Conservation (phyloP, 768 basidiomycete genomes). For the Suillus plorans region DNA sequence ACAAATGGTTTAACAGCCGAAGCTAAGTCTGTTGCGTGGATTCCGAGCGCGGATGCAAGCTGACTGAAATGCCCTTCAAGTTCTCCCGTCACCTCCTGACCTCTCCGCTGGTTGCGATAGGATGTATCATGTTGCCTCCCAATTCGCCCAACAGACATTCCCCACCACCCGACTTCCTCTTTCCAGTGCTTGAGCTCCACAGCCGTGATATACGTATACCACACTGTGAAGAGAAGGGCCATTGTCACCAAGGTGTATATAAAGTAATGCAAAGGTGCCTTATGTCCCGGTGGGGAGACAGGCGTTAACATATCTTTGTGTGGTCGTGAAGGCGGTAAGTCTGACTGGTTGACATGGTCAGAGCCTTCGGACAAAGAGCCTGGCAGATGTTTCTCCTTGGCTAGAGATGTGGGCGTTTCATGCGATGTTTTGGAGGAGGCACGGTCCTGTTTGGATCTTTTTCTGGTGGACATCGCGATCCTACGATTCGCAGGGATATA, state of each 20-base stretch:
- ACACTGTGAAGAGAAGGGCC: slow-evolving; percentile 42
- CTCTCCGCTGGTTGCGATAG: slow-evolving; percentile 6
- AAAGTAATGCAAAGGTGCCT: slow-evolving; percentile 33
- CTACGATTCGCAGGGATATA: background rate
- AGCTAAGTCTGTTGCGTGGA: slow-evolving; percentile 60
- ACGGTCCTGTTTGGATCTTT: background rate
- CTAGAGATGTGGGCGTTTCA: background rate
- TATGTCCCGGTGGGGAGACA: slow-evolving; percentile 8
- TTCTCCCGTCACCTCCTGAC: slow-evolving; percentile 16
- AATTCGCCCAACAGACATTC: slow-evolving; percentile 11
- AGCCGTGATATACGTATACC: slow-evolving; percentile 50
- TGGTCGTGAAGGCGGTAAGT: slow-evolving; percentile 3
- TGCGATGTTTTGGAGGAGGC: background rate
- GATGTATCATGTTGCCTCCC: slow-evolving; percentile 11
- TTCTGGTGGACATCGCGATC: background rate
- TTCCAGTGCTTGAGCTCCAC: slow-evolving; percentile 44
- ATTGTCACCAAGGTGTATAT: slow-evolving; percentile 48
- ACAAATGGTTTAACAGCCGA: slow-evolving; percentile 60
- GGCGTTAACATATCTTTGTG: background rate
- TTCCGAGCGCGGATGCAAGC: slow-evolving; percentile 61
- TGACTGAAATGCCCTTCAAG: slow-evolving; percentile 60
- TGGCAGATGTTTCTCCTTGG: background rate
- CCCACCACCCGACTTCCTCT: slow-evolving; percentile 63
- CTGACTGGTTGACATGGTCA: background rate
- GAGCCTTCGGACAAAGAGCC: background rate